Conservation (phyloP, 108 stramenopile species). For the Fragilariopsis cylindrus region DNA sequence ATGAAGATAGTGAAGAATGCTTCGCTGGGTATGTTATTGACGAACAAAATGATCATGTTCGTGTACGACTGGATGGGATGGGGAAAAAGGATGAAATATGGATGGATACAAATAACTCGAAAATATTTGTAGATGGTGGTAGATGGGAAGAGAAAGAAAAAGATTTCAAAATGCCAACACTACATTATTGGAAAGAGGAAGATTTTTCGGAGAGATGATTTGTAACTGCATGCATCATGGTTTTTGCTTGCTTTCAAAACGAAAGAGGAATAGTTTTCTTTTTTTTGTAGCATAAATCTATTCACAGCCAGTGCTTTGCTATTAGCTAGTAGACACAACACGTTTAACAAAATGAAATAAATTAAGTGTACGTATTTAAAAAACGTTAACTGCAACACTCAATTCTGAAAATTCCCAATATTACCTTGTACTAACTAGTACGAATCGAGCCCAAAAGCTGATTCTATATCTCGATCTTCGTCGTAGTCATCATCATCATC, state of each 20-base stretch:
- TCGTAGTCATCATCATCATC: slow-evolving; percentile 33
- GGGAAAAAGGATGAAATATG: slow-evolving; percentile 73
- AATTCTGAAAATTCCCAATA: too few relatives aligned
- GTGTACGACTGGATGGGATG: slow-evolving; percentile 70
- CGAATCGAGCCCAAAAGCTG: slow-evolving; percentile 68
- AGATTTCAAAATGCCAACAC: slow-evolving; percentile 24
- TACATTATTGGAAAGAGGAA: slow-evolving; percentile 48
- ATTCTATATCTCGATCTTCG: slow-evolving; percentile 81
- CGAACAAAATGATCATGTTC: slow-evolving; percentile 60
- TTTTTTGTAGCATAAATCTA: too few relatives aligned
- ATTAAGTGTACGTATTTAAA: neutral
- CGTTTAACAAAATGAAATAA: neutral
- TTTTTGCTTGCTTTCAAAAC: neutral
- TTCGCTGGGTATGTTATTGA: slow-evolving; percentile 70
- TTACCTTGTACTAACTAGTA: slow-evolving; percentile 34
- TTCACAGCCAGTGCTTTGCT: too few relatives aligned
- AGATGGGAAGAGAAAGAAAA: slow-evolving; percentile 39
- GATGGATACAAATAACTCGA: slow-evolving; percentile 59
- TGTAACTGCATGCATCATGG: slow-evolving; percentile 6
- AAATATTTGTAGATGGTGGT: slow-evolving; percentile 78
- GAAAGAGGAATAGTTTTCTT: neutral
- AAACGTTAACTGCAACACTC: too few relatives aligned
- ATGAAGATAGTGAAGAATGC: slow-evolving; percentile 55
- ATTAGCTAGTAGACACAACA: neutral
- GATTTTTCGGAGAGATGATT: slow-evolving; percentile 42